Evolutionary conservation across 1,284 basidiomycete genomes (phyloP).

Genomic region (Leccinum solheimii): DNA sequence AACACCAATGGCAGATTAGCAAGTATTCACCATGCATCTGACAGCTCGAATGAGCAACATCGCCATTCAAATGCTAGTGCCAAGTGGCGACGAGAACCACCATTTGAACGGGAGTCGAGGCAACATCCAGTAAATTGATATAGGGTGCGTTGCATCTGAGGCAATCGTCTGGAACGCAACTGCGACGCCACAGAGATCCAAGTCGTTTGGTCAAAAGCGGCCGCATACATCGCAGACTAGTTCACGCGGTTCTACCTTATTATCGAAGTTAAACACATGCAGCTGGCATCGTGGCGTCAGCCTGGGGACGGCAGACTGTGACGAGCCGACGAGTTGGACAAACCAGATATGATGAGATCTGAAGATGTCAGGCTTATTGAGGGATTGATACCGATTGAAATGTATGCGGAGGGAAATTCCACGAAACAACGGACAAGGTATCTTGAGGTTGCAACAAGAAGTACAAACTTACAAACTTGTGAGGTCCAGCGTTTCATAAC

Average conservation of each 20-base stretch:
- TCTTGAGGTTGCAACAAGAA: background rate
- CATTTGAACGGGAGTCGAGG: background rate
- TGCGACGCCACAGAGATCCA: background rate
- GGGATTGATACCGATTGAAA: conserved; percentile 8
- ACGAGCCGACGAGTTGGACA: background rate
- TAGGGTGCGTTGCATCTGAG: background rate
- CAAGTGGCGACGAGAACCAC: background rate
- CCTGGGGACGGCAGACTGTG: background rate
- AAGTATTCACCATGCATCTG: background rate
- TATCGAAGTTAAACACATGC: background rate
- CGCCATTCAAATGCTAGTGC: background rate
- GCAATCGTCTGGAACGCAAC: background rate
- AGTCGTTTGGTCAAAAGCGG: background rate
- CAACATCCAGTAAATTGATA: background rate
- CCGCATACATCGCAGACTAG: background rate
- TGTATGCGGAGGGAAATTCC: background rate
- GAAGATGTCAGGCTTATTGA: background rate
- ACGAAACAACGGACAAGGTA: background rate
- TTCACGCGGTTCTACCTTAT: background rate
- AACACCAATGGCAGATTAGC: background rate
- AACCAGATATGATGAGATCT: background rate
- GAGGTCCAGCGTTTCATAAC: background rate
- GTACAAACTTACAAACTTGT: background rate
- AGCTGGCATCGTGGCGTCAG: background rate
- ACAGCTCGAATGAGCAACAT: background rate